phyloP scores from a whole-genome alignment of 139 green algal species.

The Dunaliella primolecta region DNA sequence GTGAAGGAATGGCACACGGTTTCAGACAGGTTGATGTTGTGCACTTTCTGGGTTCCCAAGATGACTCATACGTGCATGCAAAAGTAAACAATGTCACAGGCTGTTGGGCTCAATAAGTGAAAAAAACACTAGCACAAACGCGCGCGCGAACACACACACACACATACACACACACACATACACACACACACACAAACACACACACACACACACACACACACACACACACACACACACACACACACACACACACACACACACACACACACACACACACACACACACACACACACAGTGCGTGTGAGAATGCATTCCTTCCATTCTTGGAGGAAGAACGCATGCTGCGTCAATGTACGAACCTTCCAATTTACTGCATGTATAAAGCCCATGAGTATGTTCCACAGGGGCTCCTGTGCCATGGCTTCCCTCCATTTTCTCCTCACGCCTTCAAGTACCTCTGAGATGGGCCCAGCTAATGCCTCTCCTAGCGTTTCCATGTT shows the following conservation, averaged over 20 bases:
- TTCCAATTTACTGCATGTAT: constrained; percentile 40
- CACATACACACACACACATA: neutral
- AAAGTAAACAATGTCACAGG: too few species aligned
- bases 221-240: neutral
- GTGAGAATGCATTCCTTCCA: too few species aligned
- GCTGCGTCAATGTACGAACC: too few species aligned
- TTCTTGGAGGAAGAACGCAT: too few species aligned
- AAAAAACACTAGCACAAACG: neutral
- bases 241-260: too few species aligned
- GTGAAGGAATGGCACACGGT: neutral
- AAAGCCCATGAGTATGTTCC: constrained; percentile 36
- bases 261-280: too few species aligned
- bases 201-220: neutral
- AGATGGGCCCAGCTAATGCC: constrained; percentile 27
- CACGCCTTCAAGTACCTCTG: constrained; percentile 38
- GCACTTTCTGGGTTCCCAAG: neutral
- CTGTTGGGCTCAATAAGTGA: too few species aligned
- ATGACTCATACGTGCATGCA: too few species aligned
- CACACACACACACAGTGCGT: too few species aligned
- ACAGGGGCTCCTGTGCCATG: constrained; percentile 25
- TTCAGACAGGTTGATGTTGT: too few species aligned
- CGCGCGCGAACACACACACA: neutral
- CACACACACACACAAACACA: too few species aligned
- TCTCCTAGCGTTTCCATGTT: constrained; percentile 15
- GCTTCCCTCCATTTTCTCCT: constrained; percentile 32